Percentiles rank a stretch among this genome's conserved stretches.
These are phyloP conservation scores for Pythium oligandrum DNA, from an alignment of 352 stramenopile genomes.

Conservation along the genomic window DNA sequence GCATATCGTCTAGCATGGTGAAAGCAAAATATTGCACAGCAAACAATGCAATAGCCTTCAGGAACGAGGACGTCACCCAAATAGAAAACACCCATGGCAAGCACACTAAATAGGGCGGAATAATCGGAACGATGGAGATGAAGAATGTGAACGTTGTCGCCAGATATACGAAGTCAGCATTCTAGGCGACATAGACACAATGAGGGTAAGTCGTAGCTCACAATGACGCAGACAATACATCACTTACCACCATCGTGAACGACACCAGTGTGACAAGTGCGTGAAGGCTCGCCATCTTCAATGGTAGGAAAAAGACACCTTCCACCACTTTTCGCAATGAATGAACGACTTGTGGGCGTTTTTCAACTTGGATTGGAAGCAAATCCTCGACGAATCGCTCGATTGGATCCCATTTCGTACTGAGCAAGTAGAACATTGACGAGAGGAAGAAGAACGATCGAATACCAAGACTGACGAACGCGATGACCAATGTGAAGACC, in stretches of 20 bases:
- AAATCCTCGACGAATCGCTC: slow-evolving; percentile 78
- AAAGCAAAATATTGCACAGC: slow-evolving; percentile 83
- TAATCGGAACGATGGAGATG: slow-evolving; percentile 86
- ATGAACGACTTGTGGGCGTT: slow-evolving; percentile 59
- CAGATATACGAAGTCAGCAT: slow-evolving; percentile 84
- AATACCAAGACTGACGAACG: slow-evolving; percentile 83
- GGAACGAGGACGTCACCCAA: slow-evolving; percentile 69
- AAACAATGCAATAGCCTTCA: slow-evolving; percentile 78
- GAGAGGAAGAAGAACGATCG: slow-evolving; percentile 87
- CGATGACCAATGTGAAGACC: slow-evolving; percentile 71
- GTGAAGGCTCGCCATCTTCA: slow-evolving; percentile 87
- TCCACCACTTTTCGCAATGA: slow-evolving; percentile 80
- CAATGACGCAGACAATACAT: not conserved
- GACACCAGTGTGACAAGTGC: slow-evolving; percentile 86
- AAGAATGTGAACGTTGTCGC: slow-evolving; percentile 84
- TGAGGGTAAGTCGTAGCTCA: too few species aligned
- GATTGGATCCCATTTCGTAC: slow-evolving; percentile 84
- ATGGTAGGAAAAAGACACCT: slow-evolving; percentile 82
- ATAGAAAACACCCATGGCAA: slow-evolving; percentile 81
- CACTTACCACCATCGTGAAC: slow-evolving; percentile 74
- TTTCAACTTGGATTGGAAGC: slow-evolving; percentile 69
- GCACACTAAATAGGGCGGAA: slow-evolving; percentile 81
- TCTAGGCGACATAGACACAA: slow-evolving; percentile 28
- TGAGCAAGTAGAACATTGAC: slow-evolving; percentile 83
- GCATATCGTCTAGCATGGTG: slow-evolving; percentile 80